Conservation (phyloP, 2,329 filamentous ascomycete species). For the Penicillium occitanis region DNA sequence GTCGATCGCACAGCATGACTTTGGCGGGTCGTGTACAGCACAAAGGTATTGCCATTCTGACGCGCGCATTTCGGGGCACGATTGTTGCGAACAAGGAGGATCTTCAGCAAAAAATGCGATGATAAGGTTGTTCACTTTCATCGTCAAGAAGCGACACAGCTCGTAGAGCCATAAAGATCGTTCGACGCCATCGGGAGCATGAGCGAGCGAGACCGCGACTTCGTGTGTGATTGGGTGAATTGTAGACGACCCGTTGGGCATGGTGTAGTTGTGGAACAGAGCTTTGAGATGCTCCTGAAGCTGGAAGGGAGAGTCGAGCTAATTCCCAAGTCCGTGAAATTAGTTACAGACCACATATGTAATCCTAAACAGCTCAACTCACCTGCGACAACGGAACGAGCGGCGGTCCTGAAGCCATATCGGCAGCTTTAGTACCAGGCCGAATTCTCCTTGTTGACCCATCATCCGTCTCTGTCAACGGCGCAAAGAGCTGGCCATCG, state of each 20-base stretch:
- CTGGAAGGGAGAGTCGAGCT: conserved; percentile 97
- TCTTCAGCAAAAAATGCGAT: conserved; percentile 89
- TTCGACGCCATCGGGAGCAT: conserved; percentile 78
- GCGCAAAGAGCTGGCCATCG: conserved; percentile 47
- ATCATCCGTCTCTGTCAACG: conserved; percentile 62
- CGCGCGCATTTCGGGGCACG: conserved; percentile 97
- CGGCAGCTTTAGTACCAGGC: conserved; percentile 83
- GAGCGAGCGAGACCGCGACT: conserved; percentile 72
- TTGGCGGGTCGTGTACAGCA: conserved; percentile 93
- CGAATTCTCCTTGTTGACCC: conserved; percentile 82
- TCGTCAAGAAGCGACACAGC: conserved; percentile 90
- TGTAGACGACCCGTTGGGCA: conserved; percentile 57
- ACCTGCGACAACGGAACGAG: conserved; percentile 83
- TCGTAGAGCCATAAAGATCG: conserved; percentile 95
- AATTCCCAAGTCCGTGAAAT: conserved; percentile 4
- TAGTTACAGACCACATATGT: neutral
- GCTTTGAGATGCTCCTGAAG: conserved; percentile 96
- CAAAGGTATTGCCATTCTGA: conserved; percentile 99
- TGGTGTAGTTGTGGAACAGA: conserved; percentile 78
- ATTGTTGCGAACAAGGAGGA: conserved; percentile 82
- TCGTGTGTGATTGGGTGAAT: conserved; percentile 72
- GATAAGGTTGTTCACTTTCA: conserved; percentile 89
- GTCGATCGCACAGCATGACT: conserved; percentile 96
- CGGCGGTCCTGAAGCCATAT: conserved; percentile 91
- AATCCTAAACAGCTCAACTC: conserved; percentile 31